Base-by-base conservation (phyloP, 2,329 filamentous ascomycete species). In the Claviceps paspali region DNA sequence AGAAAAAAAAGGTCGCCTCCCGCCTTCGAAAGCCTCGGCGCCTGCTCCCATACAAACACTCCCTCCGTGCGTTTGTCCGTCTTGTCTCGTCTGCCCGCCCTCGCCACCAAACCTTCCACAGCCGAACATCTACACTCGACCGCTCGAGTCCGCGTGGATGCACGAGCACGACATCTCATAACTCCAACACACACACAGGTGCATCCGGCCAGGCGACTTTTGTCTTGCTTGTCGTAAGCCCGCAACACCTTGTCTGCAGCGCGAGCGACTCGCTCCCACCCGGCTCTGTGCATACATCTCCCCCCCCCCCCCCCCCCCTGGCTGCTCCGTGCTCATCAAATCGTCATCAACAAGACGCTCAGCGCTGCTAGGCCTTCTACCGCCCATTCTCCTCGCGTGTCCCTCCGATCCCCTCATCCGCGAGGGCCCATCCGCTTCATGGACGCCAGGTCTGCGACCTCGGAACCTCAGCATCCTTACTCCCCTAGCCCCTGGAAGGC, bases 381-480 rank as follows among this genome's bases (percentile, higher is more conserved):
- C 21, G 19, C 17, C 28, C 11, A 31, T 29, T 33, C 36, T 11
- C 19, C 31, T 40, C 28, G 21, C 31, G n/a, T 34, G 18, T 23
- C 30, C 17, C 24, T 6, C 35, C 21, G 28, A 28, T n/a, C n/a
- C n/a, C 23, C 35, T 18, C 17, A 27, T 35, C 38, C 38, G 43
- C n/a, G n/a, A n/a, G 39, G 41, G 47, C 42, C 36, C 39, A 29
- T 33, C 41, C 41, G 52, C 52, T 60, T 57, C 53, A 59, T 60
- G 57, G 57, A 60, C 52, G 47, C 53, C 50, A 51, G 54, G 50
- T 53, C 54, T 41, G 50, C 57, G 43, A 48, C 55, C 45, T 52
- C 56, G 41, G 55, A 60, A 52, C 39, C 53, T 36, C 54, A 59
- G 43, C 54, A 60, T 58, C 47, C 55, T 53, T 60, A 59, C 47